Evolutionary conservation across 1,284 basidiomycete genomes (phyloP), one percentile per base, ranked within the genome.

Genomic region (Heterobasidion annosum): DNA sequence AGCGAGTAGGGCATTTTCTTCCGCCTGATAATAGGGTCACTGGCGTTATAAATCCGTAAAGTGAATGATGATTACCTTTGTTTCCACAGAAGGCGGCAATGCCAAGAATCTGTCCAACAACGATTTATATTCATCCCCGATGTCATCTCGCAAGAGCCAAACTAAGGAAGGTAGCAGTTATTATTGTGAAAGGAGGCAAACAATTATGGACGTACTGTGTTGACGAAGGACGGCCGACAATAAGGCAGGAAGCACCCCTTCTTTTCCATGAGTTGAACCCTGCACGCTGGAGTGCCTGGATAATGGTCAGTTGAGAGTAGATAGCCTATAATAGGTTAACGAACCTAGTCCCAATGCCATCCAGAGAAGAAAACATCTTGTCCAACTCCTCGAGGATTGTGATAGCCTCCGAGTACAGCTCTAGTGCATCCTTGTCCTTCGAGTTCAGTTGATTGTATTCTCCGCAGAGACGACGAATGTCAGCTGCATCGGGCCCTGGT

Each of bases 1-100:
- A 0, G 85, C 92, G 62, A 88, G 76, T 0, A 93, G 69, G 3
- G 82, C 75, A 58, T 82, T 79, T 61, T 88, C 82, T 64, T 91
- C 86, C 6, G 85, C 81, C 86, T 91, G 7, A 5, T 42, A 51
- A 12, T 18, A 12, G 15, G 7, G 8, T 51, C 8, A 35, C 34
- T n/a, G 5, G 5, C 16, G 15, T 15, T 8, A 8, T 51, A 5
- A 7, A 15, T 33, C 15, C 33, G n/a, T 13, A 16, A 35, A 34
- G 15, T 18, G 25, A 34, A 8, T 8, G 13, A 15, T 2, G 25
- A 12, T 25, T 25, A 52, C 50, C 42, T 52, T 52, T 13, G 35
- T 52, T 34, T 51, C 50, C 3, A n/a, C 37, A 3, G 79, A 81
- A 34, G 73, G 68, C 0, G 84, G 80, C n/a, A 90, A 67, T 0